Percentiles rank a stretch among this genome's conserved stretches.
Conservation (phyloP, 2,329 filamentous ascomycete genomes). For the Plectosphaerella cucumerina region DNA sequence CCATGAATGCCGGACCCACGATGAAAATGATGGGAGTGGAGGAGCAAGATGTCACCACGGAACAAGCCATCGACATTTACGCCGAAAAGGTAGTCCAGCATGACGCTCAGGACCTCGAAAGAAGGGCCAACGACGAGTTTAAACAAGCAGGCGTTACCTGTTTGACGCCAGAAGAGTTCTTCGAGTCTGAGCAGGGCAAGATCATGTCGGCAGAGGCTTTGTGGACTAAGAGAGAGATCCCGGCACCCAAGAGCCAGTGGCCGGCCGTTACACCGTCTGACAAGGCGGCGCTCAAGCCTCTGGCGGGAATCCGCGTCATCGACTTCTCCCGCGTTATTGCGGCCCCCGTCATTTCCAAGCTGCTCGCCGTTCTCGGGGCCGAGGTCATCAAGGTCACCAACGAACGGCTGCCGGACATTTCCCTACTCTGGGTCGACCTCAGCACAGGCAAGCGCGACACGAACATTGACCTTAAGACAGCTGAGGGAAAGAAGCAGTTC, state of each 20-base stretch:
- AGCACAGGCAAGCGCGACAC: slow-evolving; percentile 27
- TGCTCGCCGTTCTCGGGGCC: slow-evolving; percentile 26
- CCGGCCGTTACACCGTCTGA: slow-evolving; percentile 10
- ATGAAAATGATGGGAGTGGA: slow-evolving; percentile 26
- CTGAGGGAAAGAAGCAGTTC: slow-evolving; percentile 16
- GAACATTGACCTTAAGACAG: slow-evolving; percentile 24
- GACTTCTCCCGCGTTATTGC: slow-evolving; percentile 29
- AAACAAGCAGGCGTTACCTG: slow-evolving; percentile 26
- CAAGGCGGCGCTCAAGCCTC: slow-evolving; percentile 16
- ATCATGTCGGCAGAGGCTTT: slow-evolving; percentile 19
- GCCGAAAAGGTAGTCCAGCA: slow-evolving; percentile 16
- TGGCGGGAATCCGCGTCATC: slow-evolving; percentile 26
- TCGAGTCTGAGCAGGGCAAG: slow-evolving; percentile 19
- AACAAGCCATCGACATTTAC: slow-evolving; percentile 21
- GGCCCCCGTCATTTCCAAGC: slow-evolving; percentile 25
- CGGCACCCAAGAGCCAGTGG: slow-evolving; percentile 11
- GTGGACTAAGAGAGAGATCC: slow-evolving; percentile 8
- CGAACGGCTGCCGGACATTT: slow-evolving; percentile 22
- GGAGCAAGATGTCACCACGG: slow-evolving; percentile 16
- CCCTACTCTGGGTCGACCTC: slow-evolving; percentile 23
- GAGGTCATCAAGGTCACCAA: slow-evolving; percentile 26
- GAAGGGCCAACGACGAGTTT: slow-evolving; percentile 26
- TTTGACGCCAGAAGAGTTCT: slow-evolving; percentile 26
- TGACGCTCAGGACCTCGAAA: slow-evolving; percentile 23
- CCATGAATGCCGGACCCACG: slow-evolving; percentile 22